Base-by-base conservation (phyloP, 331 rosid genomes). In the Stylosanthes scabra region DNA sequence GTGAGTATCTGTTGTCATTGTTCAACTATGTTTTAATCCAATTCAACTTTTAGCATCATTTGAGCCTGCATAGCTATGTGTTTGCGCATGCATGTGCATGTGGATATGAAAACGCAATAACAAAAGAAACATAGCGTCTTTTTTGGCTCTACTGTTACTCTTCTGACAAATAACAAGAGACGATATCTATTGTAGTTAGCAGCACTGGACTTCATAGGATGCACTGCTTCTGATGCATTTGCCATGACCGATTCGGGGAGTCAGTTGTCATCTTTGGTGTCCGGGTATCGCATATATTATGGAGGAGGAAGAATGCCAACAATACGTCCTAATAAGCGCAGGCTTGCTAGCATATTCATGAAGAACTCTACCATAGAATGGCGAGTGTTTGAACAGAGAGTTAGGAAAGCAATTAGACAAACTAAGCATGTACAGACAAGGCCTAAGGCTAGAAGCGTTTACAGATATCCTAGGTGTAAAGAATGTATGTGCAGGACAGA, bases 221-320 rank as follows among this genome's bases (percentile, higher is more conserved):
- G 93, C 87, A 86, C 92, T 28, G 99, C 97, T 67, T 80, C 99
- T 0, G 81, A 91, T 92, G 97, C 99, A 65, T 95, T 95, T 86
- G 89, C 99, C 76, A 95, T 92, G 97, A 95, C 99, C 1, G 97
- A 95, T 79, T 95, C 99, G 11, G 99, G 97, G 72, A 92, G 99
- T 81, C 99, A 91, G 55, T 84, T 95, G 65, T 91, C 99, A 40
- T 95, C 99, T 68, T 86, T 95, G 82, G 97, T 92, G 25, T 87
- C 96, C 0, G 97, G 99, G 68, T 87, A 76, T 78, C 89, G 97
- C 27, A 92, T 91, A 78, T 95, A 95, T 83, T 92, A 85, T n/a
- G 99, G 99, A 3, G 93, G 97, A 15, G 99, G 97, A 11, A 87
- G 68, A 78, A 92, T 87, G 95, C 88, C 99, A 37, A 92, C 99